Percentiles rank a stretch among this genome's conserved stretches.
Evolutionary conservation across 2,329 filamentous ascomycete species (phyloP).

Genomic region (Penicillium concentricum): DNA sequence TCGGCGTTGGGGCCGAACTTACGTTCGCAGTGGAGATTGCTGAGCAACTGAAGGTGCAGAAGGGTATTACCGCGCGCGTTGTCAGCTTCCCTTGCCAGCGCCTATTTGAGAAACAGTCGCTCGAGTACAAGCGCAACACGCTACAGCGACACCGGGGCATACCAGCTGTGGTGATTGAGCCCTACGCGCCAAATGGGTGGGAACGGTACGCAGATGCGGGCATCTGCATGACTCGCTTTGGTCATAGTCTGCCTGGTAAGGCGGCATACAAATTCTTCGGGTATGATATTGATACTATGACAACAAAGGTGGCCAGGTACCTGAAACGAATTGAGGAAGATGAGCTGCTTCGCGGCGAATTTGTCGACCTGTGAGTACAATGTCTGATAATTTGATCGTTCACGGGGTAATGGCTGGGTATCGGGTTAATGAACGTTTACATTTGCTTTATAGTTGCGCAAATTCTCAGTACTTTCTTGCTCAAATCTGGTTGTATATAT

Average conservation of each 20-base stretch:
- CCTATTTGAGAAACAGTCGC: conserved; percentile 49
- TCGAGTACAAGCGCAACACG: conserved; percentile 47
- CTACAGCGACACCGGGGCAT: conserved; percentile 41
- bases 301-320: conserved; percentile 16
- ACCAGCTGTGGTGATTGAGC: conserved; percentile 51
- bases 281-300: conserved; percentile 15
- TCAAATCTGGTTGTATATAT: too few relatives aligned
- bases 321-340: conserved; percentile 12
- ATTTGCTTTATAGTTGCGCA: background rate
- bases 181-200: conserved; percentile 52
- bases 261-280: conserved; percentile 20
- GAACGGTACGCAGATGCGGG: conserved; percentile 54
- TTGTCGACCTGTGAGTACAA: conserved; percentile 20
- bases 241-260: conserved; percentile 27
- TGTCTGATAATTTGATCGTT: background rate
- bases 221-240: conserved; percentile 47
- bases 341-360: conserved; percentile 16
- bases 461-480: background rate
- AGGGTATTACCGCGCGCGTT: conserved; percentile 45
- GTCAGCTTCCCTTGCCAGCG: conserved; percentile 53
- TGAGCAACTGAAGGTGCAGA: conserved; percentile 40
- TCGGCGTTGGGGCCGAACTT: conserved; percentile 54
- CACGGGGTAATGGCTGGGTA: background rate
- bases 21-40: conserved; percentile 48
- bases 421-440: background rate